Percentiles rank a stretch among this genome's conserved stretches.
phyloP scores from a whole-genome alignment of 2,329 filamentous ascomycete genomes.

The Nannizzia gypsea region DNA sequence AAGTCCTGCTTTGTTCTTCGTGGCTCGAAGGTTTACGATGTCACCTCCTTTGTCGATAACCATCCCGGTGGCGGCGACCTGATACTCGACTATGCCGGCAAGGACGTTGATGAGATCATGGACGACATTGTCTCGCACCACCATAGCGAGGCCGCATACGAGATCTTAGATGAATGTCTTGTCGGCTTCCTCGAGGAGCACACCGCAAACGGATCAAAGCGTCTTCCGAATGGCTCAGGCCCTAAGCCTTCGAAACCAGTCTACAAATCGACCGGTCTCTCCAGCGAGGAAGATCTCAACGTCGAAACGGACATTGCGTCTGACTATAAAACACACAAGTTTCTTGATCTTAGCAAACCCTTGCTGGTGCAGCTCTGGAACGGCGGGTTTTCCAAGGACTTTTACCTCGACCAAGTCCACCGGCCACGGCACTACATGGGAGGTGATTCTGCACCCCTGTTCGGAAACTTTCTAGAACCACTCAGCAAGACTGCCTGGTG shows the following conservation, averaged over 20 bases:
- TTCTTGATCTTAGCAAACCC: slow-evolving; percentile 76
- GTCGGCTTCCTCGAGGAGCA: slow-evolving; percentile 58
- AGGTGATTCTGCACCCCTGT: slow-evolving; percentile 80
- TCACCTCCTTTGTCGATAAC: slow-evolving; percentile 79
- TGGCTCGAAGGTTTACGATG: slow-evolving; percentile 82
- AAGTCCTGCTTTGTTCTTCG: slow-evolving; percentile 90
- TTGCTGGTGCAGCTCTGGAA: slow-evolving; percentile 79
- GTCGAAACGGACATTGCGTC: slow-evolving; percentile 64
- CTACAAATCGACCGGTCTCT: slow-evolving; percentile 65
- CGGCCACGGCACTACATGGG: slow-evolving; percentile 92
- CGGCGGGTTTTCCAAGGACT: slow-evolving; percentile 83
- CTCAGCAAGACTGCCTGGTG: slow-evolving; percentile 92
- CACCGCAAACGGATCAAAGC: slow-evolving; percentile 9
- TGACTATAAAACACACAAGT: slow-evolving; percentile 87
- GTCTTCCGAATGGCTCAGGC: slow-evolving; percentile 32
- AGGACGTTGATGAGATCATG: slow-evolving; percentile 72
- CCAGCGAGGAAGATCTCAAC: slow-evolving; percentile 71
- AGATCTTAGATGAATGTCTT: slow-evolving; percentile 77
- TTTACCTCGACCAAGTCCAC: slow-evolving; percentile 93
- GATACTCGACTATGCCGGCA: slow-evolving; percentile 78
- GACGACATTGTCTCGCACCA: slow-evolving; percentile 70
- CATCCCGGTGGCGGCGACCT: slow-evolving; percentile 86
- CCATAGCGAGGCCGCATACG: slow-evolving; percentile 89
- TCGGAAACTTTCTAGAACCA: slow-evolving; percentile 98
- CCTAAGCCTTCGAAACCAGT: slow-evolving; percentile 32